These are phyloP conservation scores for Juglanconis juglandina DNA, from an alignment of 2,329 filamentous ascomycete genomes.

Conservation along the genomic window DNA sequence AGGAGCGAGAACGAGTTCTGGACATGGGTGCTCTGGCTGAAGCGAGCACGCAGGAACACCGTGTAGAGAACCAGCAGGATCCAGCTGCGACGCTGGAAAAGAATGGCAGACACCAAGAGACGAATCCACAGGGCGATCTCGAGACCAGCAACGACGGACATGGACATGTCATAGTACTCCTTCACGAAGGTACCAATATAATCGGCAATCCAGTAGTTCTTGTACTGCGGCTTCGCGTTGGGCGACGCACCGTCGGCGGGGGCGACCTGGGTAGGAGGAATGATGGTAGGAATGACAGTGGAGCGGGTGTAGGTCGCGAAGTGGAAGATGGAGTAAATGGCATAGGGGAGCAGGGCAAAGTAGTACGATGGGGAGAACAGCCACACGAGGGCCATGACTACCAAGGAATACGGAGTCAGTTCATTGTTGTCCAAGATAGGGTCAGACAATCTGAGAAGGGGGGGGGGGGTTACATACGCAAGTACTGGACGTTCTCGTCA, in stretches of 20 bases:
- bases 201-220: constrained; percentile 65
- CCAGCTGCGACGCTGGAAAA: constrained; percentile 91
- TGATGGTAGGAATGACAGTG: constrained; percentile 84
- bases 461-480: constrained; percentile 60
- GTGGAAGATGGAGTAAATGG: constrained; percentile 97
- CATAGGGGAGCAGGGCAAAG: constrained; percentile 87
- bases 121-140: constrained; percentile 88
- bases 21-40: constrained; percentile 88
- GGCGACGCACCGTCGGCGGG: constrained; percentile 53
- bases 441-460: not conserved
- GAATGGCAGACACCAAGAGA: constrained; percentile 72
- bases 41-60: constrained; percentile 85
- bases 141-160: constrained; percentile 85
- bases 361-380: constrained; percentile 86
- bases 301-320: constrained; percentile 93
- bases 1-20: constrained; percentile 74
- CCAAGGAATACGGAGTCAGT: constrained; percentile 17
- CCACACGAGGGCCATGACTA: constrained; percentile 93
- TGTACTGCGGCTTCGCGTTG: constrained; percentile 53
- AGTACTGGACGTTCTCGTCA: constrained; percentile 97
- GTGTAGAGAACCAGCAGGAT: constrained; percentile 83
- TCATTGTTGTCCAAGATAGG: not conserved
- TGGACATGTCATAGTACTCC: constrained; percentile 94
- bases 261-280: constrained; percentile 58
- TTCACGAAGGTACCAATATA: constrained; percentile 92